phyloP scores from a whole-genome alignment of 2,329 filamentous ascomycete species.

The Monosporascus sp. region DNA sequence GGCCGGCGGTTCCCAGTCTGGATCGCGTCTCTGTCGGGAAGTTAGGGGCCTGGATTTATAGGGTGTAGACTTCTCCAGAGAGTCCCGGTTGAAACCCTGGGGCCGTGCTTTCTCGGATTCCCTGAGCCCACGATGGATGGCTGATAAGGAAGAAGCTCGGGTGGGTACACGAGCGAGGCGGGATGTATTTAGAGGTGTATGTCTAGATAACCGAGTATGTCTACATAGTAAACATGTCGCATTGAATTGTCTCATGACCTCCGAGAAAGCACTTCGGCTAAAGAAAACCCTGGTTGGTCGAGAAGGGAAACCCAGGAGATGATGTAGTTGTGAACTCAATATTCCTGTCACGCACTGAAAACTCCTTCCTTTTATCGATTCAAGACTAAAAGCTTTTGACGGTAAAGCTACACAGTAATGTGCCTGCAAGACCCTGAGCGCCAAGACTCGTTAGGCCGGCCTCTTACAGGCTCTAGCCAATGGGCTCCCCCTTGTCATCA shows the following conservation, averaged over 20 bases:
- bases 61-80: slow-evolving; percentile 23
- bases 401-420: too few relatives aligned
- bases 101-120: slow-evolving; percentile 29
- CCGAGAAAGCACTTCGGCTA: slow-evolving; percentile 1
- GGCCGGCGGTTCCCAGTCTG: slow-evolving; percentile 14
- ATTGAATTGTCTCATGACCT: slow-evolving; percentile 23
- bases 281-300: not conserved
- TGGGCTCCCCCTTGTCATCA: too few relatives aligned
- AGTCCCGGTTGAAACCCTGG: slow-evolving; percentile 23
- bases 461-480: too few relatives aligned
- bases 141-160: slow-evolving; percentile 57
- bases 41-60: slow-evolving; percentile 19
- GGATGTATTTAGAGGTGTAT: slow-evolving; percentile 4
- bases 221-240: slow-evolving; percentile 23
- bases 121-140: slow-evolving; percentile 64
- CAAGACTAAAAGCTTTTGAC: too few relatives aligned
- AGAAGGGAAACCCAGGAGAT: slow-evolving; percentile 1
- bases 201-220: slow-evolving; percentile 15
- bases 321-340: not conserved
- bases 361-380: too few relatives aligned
- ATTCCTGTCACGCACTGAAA: too few relatives aligned
- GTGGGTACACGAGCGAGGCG: slow-evolving; percentile 11
- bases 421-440: too few relatives aligned
- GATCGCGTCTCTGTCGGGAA: slow-evolving; percentile 9
- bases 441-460: too few relatives aligned